Evolutionary conservation across 2,329 filamentous ascomycete genomes (phyloP).

Genomic region (Botryotinia globosa): DNA sequence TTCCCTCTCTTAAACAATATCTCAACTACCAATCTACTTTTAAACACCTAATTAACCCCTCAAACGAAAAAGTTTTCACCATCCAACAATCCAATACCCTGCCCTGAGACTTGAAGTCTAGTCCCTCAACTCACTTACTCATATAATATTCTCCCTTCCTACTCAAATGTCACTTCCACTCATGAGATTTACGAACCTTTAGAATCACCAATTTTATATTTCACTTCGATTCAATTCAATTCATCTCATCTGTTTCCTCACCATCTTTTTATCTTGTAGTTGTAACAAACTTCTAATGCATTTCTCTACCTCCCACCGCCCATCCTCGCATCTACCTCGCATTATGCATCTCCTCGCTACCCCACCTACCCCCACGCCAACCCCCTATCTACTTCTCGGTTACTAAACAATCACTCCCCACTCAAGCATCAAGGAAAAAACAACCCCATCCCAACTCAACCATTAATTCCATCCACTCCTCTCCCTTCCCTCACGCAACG

Average conservation of each 20-base stretch:
- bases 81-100: no score
- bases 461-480: background rate
- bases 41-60: no score
- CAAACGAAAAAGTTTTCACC: no score
- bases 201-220: background rate
- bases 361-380: background rate
- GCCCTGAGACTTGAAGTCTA: no score
- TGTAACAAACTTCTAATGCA: background rate
- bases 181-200: background rate
- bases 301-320: background rate
- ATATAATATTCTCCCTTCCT: no score
- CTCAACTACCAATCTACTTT: no score
- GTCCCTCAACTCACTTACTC: no score
- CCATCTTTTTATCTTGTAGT: background rate
- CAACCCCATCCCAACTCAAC: background rate
- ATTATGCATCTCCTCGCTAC: background rate
- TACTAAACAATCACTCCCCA: background rate
- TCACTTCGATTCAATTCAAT: background rate
- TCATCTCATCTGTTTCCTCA: background rate
- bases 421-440: background rate
- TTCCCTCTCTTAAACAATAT: no score
- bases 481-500: background rate
- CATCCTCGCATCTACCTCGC: background rate
- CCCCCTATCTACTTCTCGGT: background rate
- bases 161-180: no score